Evolutionary conservation across 2,329 filamentous ascomycete species (phyloP).

Genomic region (Leptoxyphium fumago): DNA sequence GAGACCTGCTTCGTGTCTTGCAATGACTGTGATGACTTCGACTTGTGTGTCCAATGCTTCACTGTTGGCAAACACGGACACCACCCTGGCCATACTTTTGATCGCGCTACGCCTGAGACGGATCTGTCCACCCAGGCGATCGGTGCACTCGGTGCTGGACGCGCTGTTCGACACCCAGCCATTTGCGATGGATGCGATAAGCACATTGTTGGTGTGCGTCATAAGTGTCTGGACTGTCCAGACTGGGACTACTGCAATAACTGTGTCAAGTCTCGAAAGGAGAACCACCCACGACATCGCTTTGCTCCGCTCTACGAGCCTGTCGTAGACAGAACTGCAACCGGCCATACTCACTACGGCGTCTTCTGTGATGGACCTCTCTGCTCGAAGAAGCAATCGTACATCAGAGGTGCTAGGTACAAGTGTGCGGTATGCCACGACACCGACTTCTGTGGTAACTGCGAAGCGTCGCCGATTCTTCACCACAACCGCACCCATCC

Average conservation of each 20-base stretch:
- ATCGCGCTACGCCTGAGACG: constrained; percentile 49
- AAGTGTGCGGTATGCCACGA: constrained; percentile 96
- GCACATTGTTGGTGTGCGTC: constrained; percentile 73
- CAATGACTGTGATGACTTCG: constrained; percentile 71
- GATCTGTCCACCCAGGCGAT: constrained; percentile 46
- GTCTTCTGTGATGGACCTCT: constrained; percentile 93
- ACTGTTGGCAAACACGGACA: constrained; percentile 67
- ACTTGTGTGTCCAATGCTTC: constrained; percentile 79
- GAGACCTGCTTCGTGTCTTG: constrained; percentile 79
- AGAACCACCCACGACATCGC: constrained; percentile 67
- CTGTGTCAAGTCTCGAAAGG: constrained; percentile 53
- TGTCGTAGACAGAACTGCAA: constrained; percentile 32
- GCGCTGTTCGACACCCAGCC: constrained; percentile 69
- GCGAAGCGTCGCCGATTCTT: constrained; percentile 76
- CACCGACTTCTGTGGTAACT: constrained; percentile 85
- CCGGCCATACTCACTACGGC: constrained; percentile 52
- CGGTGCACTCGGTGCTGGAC: constrained; percentile 60
- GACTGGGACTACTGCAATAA: constrained; percentile 90
- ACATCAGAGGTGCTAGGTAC: constrained; percentile 77
- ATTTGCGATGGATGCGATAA: constrained; percentile 90
- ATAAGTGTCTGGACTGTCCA: constrained; percentile 94
- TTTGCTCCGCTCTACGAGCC: constrained; percentile 80
- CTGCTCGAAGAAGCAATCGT: constrained; percentile 48
- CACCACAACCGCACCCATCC: constrained; percentile 91
- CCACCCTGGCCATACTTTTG: constrained; percentile 74